A percentile compares a stretch with the other conserved stretches of the same genome.
Evolutionary conservation across 2,329 filamentous ascomycete genomes (phyloP).

Genomic region (Aspergillus texensis): DNA sequence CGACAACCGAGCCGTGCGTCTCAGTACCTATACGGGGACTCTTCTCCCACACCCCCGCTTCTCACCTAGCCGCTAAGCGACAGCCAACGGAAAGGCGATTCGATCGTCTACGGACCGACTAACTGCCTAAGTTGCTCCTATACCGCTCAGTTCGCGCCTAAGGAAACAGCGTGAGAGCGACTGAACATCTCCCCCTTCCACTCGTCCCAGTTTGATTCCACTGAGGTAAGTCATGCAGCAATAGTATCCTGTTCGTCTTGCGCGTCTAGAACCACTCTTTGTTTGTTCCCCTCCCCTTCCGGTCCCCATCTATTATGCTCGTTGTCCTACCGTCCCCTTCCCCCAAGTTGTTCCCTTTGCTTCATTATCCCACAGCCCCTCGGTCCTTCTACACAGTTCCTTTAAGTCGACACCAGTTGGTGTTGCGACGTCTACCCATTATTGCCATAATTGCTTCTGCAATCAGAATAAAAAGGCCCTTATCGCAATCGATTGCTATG

Average conservation of each 20-base stretch:
- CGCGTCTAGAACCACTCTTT: slow-evolving; percentile 17
- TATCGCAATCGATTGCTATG: slow-evolving; percentile 10
- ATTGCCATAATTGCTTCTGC: background rate
- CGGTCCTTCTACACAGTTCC: background rate
- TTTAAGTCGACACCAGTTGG: background rate
- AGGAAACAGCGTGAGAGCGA: slow-evolving; percentile 13
- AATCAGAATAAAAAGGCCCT: background rate
- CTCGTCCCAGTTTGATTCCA: slow-evolving; percentile 14
- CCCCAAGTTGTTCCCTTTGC: slow-evolving; percentile 15
- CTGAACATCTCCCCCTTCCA: slow-evolving; percentile 16
- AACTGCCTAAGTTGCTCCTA: slow-evolving; percentile 20
- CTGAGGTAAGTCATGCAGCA: slow-evolving; percentile 24
- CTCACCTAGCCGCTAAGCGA: slow-evolving; percentile 44
- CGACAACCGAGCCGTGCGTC: slow-evolving; percentile 10
- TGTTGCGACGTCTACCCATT: background rate
- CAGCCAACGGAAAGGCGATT: slow-evolving; percentile 32
- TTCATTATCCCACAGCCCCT: slow-evolving; percentile 5
- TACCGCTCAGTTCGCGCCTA: slow-evolving; percentile 24
- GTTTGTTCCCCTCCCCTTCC: slow-evolving; percentile 16
- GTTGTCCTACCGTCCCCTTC: slow-evolving; percentile 9
- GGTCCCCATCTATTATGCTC: slow-evolving; percentile 1
- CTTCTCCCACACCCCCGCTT: slow-evolving; percentile 35
- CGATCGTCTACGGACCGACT: slow-evolving; percentile 30
- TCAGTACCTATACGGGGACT: slow-evolving; percentile 21
- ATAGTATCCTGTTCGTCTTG: slow-evolving; percentile 20